phyloP scores from a whole-genome alignment of 73 alveolate species.

The Halteria grandinella region DNA sequence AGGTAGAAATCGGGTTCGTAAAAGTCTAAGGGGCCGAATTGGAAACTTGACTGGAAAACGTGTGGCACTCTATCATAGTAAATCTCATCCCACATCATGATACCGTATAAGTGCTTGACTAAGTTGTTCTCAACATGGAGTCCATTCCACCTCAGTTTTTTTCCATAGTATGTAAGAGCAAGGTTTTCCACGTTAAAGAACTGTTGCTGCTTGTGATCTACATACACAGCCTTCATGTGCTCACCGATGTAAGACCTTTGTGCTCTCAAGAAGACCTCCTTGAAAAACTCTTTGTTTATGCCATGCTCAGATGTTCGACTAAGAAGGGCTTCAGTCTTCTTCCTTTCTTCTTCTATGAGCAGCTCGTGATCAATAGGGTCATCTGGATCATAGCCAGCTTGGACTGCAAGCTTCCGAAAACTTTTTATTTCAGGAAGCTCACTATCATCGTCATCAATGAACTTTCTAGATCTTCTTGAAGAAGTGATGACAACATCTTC shows the following conservation, averaged over 20 bases:
- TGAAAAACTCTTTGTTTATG: conserved; percentile 30
- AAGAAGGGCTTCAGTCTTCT: conserved; percentile 5
- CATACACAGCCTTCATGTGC: conserved; percentile 41
- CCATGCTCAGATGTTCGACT: conserved; percentile 21
- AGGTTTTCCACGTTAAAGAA: conserved; percentile 81
- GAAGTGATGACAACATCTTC: background rate
- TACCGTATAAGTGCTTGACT: conserved; percentile 74
- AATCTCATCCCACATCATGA: conserved; percentile 88
- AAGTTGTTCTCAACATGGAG: conserved; percentile 88
- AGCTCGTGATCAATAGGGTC: conserved; percentile 1
- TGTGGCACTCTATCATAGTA: conserved; percentile 80
- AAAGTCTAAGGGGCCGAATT: conserved; percentile 88
- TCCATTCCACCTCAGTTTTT: conserved; percentile 78
- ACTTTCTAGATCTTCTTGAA: background rate
- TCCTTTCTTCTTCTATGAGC: conserved; percentile 45
- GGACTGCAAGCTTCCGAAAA: no score
- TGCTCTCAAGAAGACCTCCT: conserved; percentile 44
- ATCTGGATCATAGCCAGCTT: conserved; percentile 17
- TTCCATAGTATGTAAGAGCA: conserved; percentile 82
- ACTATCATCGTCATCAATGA: background rate
- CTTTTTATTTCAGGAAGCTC: no score
- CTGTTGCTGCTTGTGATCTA: conserved; percentile 40
- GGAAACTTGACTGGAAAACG: conserved; percentile 86
- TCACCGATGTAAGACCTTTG: conserved; percentile 55
- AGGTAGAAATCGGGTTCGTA: conserved; percentile 77